A percentile compares a stretch with the other conserved stretches of the same genome.
phyloP scores from a whole-genome alignment of 139 green algal species.

The Picochlorum costavermella region DNA sequence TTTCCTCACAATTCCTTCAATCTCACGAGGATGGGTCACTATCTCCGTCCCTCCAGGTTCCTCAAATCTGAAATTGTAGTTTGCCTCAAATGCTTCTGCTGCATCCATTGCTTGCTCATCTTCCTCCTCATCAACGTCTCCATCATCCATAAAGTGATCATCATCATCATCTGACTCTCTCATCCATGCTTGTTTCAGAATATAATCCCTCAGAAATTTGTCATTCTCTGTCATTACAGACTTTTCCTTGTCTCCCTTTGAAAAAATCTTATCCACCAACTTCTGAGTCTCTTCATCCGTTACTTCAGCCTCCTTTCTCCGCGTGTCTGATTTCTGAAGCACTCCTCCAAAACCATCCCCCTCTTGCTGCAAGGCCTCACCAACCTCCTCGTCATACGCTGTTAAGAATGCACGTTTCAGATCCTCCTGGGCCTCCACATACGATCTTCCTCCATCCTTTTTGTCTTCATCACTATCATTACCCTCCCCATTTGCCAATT shows the following conservation, averaged over 20 bases:
- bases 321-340: background rate
- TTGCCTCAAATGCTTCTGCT: slow-evolving; percentile 75
- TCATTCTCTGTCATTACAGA: slow-evolving; percentile 42
- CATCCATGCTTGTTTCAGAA: slow-evolving; percentile 60
- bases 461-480: slow-evolving; percentile 28
- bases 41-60: slow-evolving; percentile 64
- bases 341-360: slow-evolving; percentile 20
- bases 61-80: slow-evolving; percentile 90
- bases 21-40: slow-evolving; percentile 59
- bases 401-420: slow-evolving; percentile 59
- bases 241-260: slow-evolving; percentile 32
- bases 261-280: slow-evolving; percentile 74
- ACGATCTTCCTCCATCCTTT: slow-evolving; percentile 30
- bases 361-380: background rate
- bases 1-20: slow-evolving; percentile 58
- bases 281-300: slow-evolving; percentile 21
- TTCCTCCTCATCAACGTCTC: slow-evolving; percentile 52
- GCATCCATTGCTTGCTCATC: slow-evolving; percentile 68
- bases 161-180: slow-evolving; percentile 29
- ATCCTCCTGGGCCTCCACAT: slow-evolving; percentile 65
- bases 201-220: slow-evolving; percentile 76
- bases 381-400: slow-evolving; percentile 21
- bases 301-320: background rate
- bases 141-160: slow-evolving; percentile 12
- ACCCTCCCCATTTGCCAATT: slow-evolving; percentile 21